These are phyloP conservation scores for Annulohypoxylon moriforme DNA, from an alignment of 495 filamentous ascomycete genomes.

Conservation along the genomic window DNA sequence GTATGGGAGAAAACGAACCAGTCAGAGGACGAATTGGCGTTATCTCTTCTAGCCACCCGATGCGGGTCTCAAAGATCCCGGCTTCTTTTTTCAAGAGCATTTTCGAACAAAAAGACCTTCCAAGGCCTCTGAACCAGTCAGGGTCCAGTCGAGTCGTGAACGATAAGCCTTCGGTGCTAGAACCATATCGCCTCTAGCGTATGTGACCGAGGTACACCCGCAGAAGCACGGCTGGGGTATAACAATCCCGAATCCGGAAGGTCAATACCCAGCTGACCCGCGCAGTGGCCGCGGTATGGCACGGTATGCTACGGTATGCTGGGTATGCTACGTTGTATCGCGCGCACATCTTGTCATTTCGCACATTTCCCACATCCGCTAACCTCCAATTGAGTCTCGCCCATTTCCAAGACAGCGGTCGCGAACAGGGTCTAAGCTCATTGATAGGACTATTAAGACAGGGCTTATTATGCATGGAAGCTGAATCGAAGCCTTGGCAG, in stretches of 20 bases:
- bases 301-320: slow-evolving; percentile 35
- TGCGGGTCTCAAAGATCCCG: slow-evolving; percentile 32
- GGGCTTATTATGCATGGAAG: slow-evolving; percentile 35
- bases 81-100: not conserved
- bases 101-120: not conserved
- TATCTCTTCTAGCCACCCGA: slow-evolving; percentile 31
- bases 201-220: slow-evolving; percentile 43
- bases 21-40: slow-evolving; percentile 24
- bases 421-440: not conserved
- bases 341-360: not conserved
- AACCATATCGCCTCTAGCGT: slow-evolving; percentile 6
- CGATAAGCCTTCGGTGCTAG: slow-evolving; percentile 2
- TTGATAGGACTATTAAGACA: slow-evolving; percentile 7
- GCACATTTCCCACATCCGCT: not conserved
- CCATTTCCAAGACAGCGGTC: slow-evolving; percentile 25
- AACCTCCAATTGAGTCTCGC: slow-evolving; percentile 22
- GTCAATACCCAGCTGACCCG: slow-evolving; percentile 24
- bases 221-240: slow-evolving; percentile 35
- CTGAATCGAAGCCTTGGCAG: slow-evolving; percentile 34
- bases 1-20: slow-evolving; percentile 6
- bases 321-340: slow-evolving; percentile 42
- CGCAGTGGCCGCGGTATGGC: not conserved
- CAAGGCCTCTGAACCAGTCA: slow-evolving; percentile 4
- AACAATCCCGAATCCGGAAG: slow-evolving; percentile 34
- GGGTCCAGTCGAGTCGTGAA: slow-evolving; percentile 19